Evolutionary conservation across 306 rosid species (phyloP).

Genomic region (Psophocarpus tetragonolobus): DNA sequence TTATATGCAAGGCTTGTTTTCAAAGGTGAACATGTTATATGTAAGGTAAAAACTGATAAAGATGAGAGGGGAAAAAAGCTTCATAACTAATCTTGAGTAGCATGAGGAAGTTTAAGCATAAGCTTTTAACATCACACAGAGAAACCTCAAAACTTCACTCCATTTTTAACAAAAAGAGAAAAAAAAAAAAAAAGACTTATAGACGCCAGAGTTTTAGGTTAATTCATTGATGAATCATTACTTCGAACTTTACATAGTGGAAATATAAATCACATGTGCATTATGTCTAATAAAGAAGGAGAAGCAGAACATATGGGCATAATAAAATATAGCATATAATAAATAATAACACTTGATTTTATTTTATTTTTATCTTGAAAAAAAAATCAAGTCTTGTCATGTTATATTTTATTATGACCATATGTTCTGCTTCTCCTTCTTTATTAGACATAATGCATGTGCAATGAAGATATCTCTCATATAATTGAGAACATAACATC

Average conservation of each 20-base stretch:
- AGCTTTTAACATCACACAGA: not conserved
- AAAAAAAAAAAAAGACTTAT: not conserved
- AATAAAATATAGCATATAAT: not conserved
- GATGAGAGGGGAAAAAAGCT: not conserved
- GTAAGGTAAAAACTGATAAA: constrained; percentile 9
- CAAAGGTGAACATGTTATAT: not conserved
- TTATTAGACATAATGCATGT: not conserved
- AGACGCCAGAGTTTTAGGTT: not conserved
- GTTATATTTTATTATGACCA: too few species aligned
- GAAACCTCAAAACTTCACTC: not conserved
- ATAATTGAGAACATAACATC: not conserved
- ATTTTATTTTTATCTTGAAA: too few species aligned
- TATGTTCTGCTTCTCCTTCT: not conserved
- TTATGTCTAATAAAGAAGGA: not conserved
- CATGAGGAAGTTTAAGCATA: not conserved
- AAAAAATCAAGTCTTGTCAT: too few species aligned
- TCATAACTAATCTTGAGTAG: not conserved
- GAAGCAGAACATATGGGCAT: not conserved
- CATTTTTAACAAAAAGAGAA: not conserved
- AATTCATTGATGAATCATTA: constrained; percentile 1
- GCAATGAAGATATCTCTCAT: not conserved
- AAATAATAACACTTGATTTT: too few species aligned
- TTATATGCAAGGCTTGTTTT: not conserved
- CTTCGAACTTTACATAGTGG: not conserved
- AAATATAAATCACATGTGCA: not conserved